phyloP scores from a whole-genome alignment of 2,329 filamentous ascomycete genomes.

The Exophiala phaeomuriformis region DNA sequence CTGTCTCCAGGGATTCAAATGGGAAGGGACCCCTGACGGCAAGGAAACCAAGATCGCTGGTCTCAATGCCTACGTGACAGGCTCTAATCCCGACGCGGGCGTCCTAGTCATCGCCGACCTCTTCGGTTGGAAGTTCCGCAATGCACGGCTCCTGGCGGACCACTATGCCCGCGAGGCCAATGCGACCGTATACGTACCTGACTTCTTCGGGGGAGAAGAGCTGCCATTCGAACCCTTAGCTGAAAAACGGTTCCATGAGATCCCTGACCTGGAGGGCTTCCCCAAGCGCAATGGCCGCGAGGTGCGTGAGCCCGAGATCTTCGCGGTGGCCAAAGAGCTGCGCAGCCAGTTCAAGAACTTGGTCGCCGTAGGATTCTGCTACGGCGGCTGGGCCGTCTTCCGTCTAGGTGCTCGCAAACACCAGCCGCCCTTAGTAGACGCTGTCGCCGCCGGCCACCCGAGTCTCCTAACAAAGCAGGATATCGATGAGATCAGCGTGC shows the following conservation, averaged over 20 bases:
- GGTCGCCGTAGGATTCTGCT: conserved; percentile 43
- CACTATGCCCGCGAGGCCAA: conserved; percentile 40
- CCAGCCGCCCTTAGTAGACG: conserved; percentile 38
- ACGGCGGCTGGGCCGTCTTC: conserved; percentile 42
- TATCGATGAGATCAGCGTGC: conserved; percentile 43
- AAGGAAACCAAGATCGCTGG: conserved; percentile 33
- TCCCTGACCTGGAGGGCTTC: conserved; percentile 36
- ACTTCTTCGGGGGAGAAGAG: conserved; percentile 36
- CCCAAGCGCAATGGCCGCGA: conserved; percentile 36
- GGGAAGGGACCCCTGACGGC: conserved; percentile 27
- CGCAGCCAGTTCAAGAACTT: conserved; percentile 37
- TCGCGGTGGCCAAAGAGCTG: conserved; percentile 36
- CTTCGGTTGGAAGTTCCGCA: conserved; percentile 42
- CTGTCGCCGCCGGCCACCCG: conserved; percentile 42
- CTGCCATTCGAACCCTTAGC: conserved; percentile 36
- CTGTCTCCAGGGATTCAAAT: conserved; percentile 34
- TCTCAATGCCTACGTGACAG: conserved; percentile 38
- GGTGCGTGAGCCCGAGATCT: conserved; percentile 35
- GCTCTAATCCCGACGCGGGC: conserved; percentile 33
- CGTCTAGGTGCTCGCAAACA: conserved; percentile 39
- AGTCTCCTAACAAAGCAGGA: conserved; percentile 37
- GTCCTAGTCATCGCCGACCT: conserved; percentile 44
- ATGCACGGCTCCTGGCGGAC: conserved; percentile 42
- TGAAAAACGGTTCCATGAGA: conserved; percentile 31
- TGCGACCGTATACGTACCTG: conserved; percentile 42